phyloP scores from a whole-genome alignment of 192 early-diverging fungal species.

The Coemansia sp. region DNA sequence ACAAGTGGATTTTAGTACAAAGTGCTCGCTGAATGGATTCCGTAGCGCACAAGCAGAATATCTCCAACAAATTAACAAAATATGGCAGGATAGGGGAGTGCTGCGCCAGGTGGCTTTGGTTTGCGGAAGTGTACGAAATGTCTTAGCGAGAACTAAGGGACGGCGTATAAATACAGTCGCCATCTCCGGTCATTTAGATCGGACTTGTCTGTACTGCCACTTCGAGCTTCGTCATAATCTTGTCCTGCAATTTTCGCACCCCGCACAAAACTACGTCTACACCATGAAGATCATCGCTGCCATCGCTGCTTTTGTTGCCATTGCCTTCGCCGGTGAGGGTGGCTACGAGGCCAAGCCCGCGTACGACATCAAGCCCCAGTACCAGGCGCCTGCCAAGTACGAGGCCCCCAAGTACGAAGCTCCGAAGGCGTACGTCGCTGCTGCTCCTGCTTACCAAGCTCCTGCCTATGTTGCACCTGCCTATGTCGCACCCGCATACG shows the following conservation, averaged over 20 bases:
- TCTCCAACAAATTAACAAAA: not conserved
- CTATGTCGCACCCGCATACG: too few relatives aligned
- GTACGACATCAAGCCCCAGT: constrained; percentile 10
- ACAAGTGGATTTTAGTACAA: not conserved
- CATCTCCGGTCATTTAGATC: not conserved
- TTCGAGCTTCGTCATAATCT: not conserved
- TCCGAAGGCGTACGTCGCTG: too few relatives aligned
- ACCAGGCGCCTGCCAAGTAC: constrained; percentile 10
- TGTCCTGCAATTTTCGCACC: not conserved
- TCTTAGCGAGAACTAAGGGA: not conserved
- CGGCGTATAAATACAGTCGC: not conserved
- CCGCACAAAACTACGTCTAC: not conserved
- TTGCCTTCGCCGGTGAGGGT: constrained; percentile 34
- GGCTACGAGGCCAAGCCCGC: constrained; percentile 31
- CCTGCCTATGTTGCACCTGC: too few relatives aligned
- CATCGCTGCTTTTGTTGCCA: constrained; percentile 24
- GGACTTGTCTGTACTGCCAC: not conserved
- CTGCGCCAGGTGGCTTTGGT: not conserved
- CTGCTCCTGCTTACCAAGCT: too few relatives aligned
- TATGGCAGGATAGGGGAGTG: not conserved
- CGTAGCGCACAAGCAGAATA: not conserved
- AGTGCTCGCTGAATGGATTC: not conserved
- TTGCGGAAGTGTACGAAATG: not conserved
- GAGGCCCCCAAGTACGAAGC: too few relatives aligned
- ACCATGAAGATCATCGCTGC: constrained; percentile 47